A percentile compares a stretch with the other conserved stretches of the same genome.
phyloP scores from a whole-genome alignment of 306 rosid species.

The Quercus parvula region DNA sequence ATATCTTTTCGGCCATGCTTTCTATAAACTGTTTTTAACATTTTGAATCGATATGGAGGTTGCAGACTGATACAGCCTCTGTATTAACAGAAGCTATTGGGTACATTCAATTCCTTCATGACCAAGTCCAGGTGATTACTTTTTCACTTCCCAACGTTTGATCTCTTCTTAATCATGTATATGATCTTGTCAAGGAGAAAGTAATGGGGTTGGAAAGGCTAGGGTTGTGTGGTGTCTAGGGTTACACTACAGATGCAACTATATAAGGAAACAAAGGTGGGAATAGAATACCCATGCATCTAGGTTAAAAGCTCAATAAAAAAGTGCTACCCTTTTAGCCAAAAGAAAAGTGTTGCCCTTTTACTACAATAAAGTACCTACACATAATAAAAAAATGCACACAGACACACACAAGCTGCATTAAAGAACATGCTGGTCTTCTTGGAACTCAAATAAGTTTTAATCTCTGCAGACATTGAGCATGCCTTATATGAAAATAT shows the following conservation, averaged over 20 bases:
- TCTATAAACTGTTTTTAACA: not conserved
- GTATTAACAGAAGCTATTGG: conserved; percentile 66
- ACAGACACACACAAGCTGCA: not conserved
- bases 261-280: too few relatives aligned
- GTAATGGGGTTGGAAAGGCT: too few relatives aligned
- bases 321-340: not conserved
- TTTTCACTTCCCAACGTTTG: not conserved
- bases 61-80: conserved; percentile 62
- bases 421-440: not conserved
- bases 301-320: too few relatives aligned
- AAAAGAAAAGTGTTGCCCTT: not conserved
- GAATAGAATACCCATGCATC: too few relatives aligned
- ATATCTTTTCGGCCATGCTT: conserved; percentile 19
- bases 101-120: conserved; percentile 63
- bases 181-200: not conserved
- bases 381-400: not conserved
- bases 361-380: not conserved
- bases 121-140: conserved; percentile 50
- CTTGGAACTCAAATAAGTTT: not conserved
- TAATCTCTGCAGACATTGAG: conserved; percentile 49
- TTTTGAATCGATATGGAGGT: conserved; percentile 8
- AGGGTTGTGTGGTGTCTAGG: too few relatives aligned
- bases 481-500: conserved; percentile 45
- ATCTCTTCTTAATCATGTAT: not conserved
- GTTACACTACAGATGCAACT: too few relatives aligned